Conservation (phyloP, 495 filamentous ascomycete genomes). For the Neurospora sp. region DNA sequence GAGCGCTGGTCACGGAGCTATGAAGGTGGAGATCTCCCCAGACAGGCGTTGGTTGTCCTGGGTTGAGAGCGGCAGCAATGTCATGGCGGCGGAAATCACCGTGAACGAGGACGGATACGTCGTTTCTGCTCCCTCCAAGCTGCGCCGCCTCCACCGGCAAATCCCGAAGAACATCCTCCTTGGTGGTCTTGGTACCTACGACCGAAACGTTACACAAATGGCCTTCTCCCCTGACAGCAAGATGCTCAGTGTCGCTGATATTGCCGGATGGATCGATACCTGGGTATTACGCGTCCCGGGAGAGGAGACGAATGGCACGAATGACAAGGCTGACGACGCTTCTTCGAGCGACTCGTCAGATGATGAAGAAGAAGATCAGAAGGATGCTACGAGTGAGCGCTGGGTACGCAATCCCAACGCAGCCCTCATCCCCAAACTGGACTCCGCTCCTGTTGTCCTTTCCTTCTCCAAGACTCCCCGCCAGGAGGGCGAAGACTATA, state of each 20-base stretch:
- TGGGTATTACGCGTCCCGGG: constrained; percentile 56
- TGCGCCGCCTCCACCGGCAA: constrained; percentile 50
- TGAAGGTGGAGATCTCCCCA: constrained; percentile 62
- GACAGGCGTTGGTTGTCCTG: constrained; percentile 67
- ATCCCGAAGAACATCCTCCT: constrained; percentile 45
- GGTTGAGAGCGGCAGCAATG: constrained; percentile 69
- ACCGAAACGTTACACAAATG: constrained; percentile 61
- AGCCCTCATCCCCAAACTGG: constrained; percentile 67
- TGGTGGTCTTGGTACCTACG: constrained; percentile 67
- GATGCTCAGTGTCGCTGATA: constrained; percentile 66
- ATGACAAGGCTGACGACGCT: constrained; percentile 11
- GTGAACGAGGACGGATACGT: constrained; percentile 32
- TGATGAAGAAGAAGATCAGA: constrained; percentile 19
- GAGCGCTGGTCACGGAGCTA: constrained; percentile 45
- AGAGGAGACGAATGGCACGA: constrained; percentile 21
- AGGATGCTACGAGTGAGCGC: constrained; percentile 25
- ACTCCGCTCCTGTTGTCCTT: constrained; percentile 45
- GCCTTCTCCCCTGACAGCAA: constrained; percentile 75
- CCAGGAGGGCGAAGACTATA: constrained; percentile 34
- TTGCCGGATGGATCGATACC: constrained; percentile 78
- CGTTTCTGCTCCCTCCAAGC: constrained; percentile 36
- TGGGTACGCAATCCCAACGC: constrained; percentile 61
- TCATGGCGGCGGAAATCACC: constrained; percentile 57
- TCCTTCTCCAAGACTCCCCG: constrained; percentile 47
- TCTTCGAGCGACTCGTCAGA: constrained; percentile 19